Base-by-base conservation (phyloP, 306 rosid species). In the Biancaea sappan region DNA sequence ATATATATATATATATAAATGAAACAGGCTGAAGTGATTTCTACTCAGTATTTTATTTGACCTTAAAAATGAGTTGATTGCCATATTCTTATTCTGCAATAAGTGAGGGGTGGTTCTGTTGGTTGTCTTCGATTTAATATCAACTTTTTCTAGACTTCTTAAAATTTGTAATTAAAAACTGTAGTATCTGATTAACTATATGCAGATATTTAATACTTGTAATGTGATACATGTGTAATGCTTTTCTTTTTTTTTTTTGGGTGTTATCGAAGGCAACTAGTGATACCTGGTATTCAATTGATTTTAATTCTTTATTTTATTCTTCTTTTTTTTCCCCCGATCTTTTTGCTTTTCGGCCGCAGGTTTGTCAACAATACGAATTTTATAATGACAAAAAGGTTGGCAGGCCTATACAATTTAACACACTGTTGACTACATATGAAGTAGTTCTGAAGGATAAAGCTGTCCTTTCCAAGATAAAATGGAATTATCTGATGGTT, bases 291-390 rank as follows among this genome's bases (percentile, higher is more conserved):
- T 14, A 1, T 41, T 64, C 21, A 6, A 1, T 22, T 40, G 65
- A 2, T 40, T 37, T 40, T 62, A 62, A 35, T 61, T n/a, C n/a
- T n/a, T n/a, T n/a, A 0, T 12, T 19, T 7, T 38, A 15, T 8
- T n/a, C 48, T 35, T 12, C 46, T 19, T 7, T 21, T 26, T 51
- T 79, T 37, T 24, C 26, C 2, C 34, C 5, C 21, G 1, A 37
- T 13, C n/a, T 13, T 19, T 54, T 28, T 70, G 41, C 43, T 38
- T 70, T 63, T 25, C 75, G 18, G 66, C 73, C 77, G 78, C 87
- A 95, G 99, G 99, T 95, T 83, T 95, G 99, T 87, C 97, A 95
- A 85, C 99, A 88, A 73, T 87, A 86, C 74, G 99, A 95, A 86
- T 92, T 95, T 83, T 80, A 79, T 80, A 86, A 90, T 78, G 90